These are phyloP conservation scores for Candida gorgasii DNA, from an alignment of 805 yeast species.

Conservation along the genomic window DNA sequence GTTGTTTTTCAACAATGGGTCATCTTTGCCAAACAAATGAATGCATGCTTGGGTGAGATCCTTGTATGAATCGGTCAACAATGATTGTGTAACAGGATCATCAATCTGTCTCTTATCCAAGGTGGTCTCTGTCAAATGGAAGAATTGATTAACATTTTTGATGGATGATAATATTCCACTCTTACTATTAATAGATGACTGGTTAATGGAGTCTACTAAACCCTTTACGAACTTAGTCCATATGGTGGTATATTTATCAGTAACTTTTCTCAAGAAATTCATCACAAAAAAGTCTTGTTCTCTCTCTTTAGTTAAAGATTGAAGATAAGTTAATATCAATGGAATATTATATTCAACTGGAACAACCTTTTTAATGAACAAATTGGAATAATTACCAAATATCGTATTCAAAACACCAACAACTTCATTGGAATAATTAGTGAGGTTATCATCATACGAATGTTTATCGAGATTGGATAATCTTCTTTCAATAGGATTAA, in stretches of 20 bases:
- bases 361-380: constrained; percentile 33
- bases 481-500: constrained; percentile 32
- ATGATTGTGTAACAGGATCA: constrained; percentile 19
- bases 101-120: constrained; percentile 26
- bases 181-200: constrained; percentile 36
- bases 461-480: constrained; percentile 26
- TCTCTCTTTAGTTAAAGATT: constrained; percentile 34
- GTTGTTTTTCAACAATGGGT: constrained; percentile 44
- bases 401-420: constrained; percentile 46
- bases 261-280: constrained; percentile 49
- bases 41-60: constrained; percentile 34
- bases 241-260: constrained; percentile 48
- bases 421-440: constrained; percentile 50
- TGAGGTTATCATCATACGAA: constrained; percentile 30
- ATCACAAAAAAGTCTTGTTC: constrained; percentile 64
- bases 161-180: constrained; percentile 37
- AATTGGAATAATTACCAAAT: constrained; percentile 44
- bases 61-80: constrained; percentile 32
- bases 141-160: constrained; percentile 33
- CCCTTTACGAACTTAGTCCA: constrained; percentile 63
- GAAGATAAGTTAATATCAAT: constrained; percentile 30
- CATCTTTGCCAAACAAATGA: constrained; percentile 39
- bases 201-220: constrained; percentile 47
- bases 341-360: constrained; percentile 40
- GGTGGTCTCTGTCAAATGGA: constrained; percentile 35